Evolutionary conservation across 1,284 basidiomycete genomes (phyloP), one percentile per base, ranked within the genome.

Genomic region (Trametes versicolor): DNA sequence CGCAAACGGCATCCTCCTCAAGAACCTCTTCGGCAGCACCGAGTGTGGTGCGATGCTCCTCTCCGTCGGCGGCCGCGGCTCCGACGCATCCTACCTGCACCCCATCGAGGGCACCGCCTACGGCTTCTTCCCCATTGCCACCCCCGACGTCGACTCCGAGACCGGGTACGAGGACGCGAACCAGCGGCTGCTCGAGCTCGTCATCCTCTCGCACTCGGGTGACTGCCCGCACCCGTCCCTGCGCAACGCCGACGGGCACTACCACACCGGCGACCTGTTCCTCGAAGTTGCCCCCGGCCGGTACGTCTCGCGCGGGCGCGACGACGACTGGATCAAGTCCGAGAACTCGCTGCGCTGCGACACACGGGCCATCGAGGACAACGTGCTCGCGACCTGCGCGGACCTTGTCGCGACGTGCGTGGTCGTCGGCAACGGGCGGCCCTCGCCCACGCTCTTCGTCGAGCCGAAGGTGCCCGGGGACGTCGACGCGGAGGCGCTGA

Each of bases 321-420:
- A 91, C 66, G 90, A 92, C 66, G 90, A 92, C 74, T 92, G 90
- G 90, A 92, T 92, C 75, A 92, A 92, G 79, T 89, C 87, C 52
- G 87, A 90, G 73, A 90, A 85, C 73, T 88, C 90, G 70, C 78
- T 92, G 64, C 84, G 89, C 48, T 91, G 90, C 70, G 90, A 92
- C 72, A 91, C 90, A 48, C 89, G 87, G 81, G 84, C 90, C 23
- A 91, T 92, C 65, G 90, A 92, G 76, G 90, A 92, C 69, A 89
- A 91, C 70, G 80, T 87, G 39, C 83, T 85, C 52, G 73, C 78
- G 60, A 85, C 81, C 45, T 90, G 88, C 71, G 81, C 76, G 1
- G 79, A 83, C 60, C 75, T 90, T 58, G 81, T 90, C 58, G 78
- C 80, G 17, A 85, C 87, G 63, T 90, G 88, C 73, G 80, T 90